Conservation (phyloP, 345 rosid genomes). For the Brassica rapa region DNA sequence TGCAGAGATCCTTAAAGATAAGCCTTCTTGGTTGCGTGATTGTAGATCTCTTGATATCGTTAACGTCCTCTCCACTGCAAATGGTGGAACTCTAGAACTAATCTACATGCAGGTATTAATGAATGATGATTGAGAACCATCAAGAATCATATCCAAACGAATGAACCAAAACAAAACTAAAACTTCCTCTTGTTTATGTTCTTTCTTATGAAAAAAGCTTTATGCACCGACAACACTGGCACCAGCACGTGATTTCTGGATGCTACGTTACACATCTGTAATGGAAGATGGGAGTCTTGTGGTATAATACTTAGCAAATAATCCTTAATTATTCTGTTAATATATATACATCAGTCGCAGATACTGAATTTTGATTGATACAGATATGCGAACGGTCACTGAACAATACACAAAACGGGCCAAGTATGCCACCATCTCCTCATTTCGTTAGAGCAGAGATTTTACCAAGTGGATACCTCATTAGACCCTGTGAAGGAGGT, state of each 20-base stretch:
- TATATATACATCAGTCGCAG: too few relatives aligned
- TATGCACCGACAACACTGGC: slow-evolving; percentile 98
- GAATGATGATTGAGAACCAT: slow-evolving; percentile 6
- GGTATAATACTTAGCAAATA: slow-evolving; percentile 48
- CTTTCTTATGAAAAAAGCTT: slow-evolving; percentile 39
- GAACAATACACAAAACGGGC: slow-evolving; percentile 93
- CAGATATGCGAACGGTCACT: slow-evolving; percentile 91
- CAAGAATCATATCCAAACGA: neutral
- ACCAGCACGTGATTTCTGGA: slow-evolving; percentile 98
- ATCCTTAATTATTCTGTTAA: neutral
- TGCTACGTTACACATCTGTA: slow-evolving; percentile 92
- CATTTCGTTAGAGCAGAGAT: slow-evolving; percentile 92
- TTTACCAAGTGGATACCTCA: slow-evolving; percentile 90
- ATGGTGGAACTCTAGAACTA: slow-evolving; percentile 95
- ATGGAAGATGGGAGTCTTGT: slow-evolving; percentile 98
- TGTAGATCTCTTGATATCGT: slow-evolving; percentile 90
- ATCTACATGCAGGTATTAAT: slow-evolving; percentile 87
- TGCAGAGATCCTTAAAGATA: slow-evolving; percentile 96
- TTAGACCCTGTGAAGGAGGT: slow-evolving; percentile 98
- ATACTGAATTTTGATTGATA: neutral
- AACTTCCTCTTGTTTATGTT: neutral
- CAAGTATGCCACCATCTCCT: slow-evolving; percentile 91
- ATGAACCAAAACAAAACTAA: neutral
- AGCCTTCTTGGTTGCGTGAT: slow-evolving; percentile 88
- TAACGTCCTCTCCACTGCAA: slow-evolving; percentile 83